Evolutionary conservation across 1,284 basidiomycete species (phyloP).

Genomic region (Schizophyllum amplum): DNA sequence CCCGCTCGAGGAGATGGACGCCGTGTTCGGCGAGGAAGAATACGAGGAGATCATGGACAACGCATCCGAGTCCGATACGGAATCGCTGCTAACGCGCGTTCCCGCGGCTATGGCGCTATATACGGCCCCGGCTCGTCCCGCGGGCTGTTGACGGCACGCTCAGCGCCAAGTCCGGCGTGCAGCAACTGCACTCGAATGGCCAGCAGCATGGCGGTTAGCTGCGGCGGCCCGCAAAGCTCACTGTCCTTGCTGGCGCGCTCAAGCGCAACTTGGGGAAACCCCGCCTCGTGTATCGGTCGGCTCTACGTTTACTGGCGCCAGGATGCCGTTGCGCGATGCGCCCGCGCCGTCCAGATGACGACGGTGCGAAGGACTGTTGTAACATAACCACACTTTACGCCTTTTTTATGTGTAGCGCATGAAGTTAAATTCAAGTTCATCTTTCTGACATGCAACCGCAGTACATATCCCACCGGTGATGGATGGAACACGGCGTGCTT

Average conservation of each 20-base stretch:
- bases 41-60: constrained; percentile 62
- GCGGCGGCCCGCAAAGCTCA: neutral
- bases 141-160: neutral
- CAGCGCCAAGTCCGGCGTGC: neutral
- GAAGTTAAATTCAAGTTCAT: no score
- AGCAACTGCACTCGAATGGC: neutral
- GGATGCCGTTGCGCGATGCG: neutral
- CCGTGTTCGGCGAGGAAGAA: constrained; percentile 70
- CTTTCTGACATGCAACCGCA: no score
- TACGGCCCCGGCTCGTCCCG: neutral
- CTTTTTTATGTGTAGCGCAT: no score
- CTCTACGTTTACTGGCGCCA: neutral
- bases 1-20: constrained; percentile 77
- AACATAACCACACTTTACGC: neutral
- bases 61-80: constrained; percentile 52
- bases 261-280: neutral
- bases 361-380: neutral
- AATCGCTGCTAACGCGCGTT: constrained; percentile 38
- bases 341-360: no score
- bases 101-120: neutral
- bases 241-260: neutral
- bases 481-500: no score
- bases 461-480: no score
- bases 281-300: neutral
- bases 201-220: neutral